Base-by-base conservation (phyloP, 2,329 filamentous ascomycete genomes). In the Microsporum canis region DNA sequence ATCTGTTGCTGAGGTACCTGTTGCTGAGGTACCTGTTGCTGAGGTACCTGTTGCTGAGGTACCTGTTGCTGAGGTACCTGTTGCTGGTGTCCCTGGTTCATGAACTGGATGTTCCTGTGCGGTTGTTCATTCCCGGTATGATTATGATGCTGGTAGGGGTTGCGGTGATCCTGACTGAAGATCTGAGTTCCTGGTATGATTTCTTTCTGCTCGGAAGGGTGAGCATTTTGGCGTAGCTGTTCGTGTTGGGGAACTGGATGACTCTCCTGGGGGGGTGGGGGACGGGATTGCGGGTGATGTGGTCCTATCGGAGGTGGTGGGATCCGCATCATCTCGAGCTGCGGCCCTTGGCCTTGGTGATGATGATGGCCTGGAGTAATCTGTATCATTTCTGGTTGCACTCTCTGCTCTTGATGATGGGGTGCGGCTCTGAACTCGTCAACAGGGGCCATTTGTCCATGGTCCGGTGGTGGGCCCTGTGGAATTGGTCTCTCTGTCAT, bases 191-290 rank as follows among this genome's bases (percentile, higher is more conserved):
- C 36, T 17, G 29, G 33, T n/a, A 41, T 39, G 10, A 14, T 5
- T 17, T 47, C 39, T 4, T 10, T 5, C 5, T 17, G 29, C 12
- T 8, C 33, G 41, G 38, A 23, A 45, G 17, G 60, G 10, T 31
- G 57, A 5, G 29, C 41, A 47, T 29, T 17, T 33, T 39, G 41
- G 14, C 8, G 41, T 29, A 27, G 36, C 17, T 36, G 57, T 4
- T 59, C 43, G 23, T 39, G 27, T 14, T 49, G 60, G 8, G 58
- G 34, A 2, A 29, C 43, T 23, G 53, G 39, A 61, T 59, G 55
- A 14, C n/a, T 10, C 8, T 57, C 33, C 7, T 53, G 58, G 38
- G 43, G 62, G 23, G 57, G 62, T 29, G 14, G n/a, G n/a, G 43
- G 23, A 33, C 39, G 57, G 14, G 60, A n/a, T 23, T 49, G 39